Evolutionary conservation across 2,329 filamentous ascomycete species (phyloP), one percentile per base, ranked within the genome.

Genomic region (Fusarium longipes): DNA sequence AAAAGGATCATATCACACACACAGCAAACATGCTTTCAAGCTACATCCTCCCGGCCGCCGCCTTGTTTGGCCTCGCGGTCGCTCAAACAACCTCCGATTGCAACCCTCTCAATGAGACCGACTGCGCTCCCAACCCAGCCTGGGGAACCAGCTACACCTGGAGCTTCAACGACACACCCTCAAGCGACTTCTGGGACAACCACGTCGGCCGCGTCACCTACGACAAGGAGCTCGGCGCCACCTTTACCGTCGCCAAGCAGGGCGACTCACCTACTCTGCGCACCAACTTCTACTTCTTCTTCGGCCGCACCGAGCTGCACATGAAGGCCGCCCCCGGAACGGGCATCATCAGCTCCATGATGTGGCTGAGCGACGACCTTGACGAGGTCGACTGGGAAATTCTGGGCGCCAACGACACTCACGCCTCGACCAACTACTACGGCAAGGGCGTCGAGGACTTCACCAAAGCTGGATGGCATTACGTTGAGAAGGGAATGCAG

Each of bases 311-410:
- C 56, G 92, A 96, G 78, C 85, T 95, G 58, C 84, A 87, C 70
- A 86, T 96, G 82, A 92, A 93, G 81, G 91, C 91, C 6, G 89
- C 93, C 1, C 80, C 83, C 2, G 93, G 93, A 18, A 81, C 81
- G 9, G 93, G 93, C 50, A 89, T 97, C 65, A 87, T 97, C 71
- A 93, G 89, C 73, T 89, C 91, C 64, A 89, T 96, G 74, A 94
- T 97, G 76, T 85, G 95, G 77, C 84, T 96, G 68, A 95, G 91
- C 49, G 91, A 96, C 70, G 90, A 93, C 71, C 84, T 95, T 15
- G 93, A 97, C 76, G 93, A 97, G 79, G 89, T 97, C 38, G 93
- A 97, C 75, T 95, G 92, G 87, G 92, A 96, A 75, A 91, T 92
- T 74, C 84, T 93, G 59, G 92, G 92, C 43, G 84, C 84, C 57